Conservation (phyloP, 768 basidiomycete genomes). For the Lactifluus hygrophoroides region DNA sequence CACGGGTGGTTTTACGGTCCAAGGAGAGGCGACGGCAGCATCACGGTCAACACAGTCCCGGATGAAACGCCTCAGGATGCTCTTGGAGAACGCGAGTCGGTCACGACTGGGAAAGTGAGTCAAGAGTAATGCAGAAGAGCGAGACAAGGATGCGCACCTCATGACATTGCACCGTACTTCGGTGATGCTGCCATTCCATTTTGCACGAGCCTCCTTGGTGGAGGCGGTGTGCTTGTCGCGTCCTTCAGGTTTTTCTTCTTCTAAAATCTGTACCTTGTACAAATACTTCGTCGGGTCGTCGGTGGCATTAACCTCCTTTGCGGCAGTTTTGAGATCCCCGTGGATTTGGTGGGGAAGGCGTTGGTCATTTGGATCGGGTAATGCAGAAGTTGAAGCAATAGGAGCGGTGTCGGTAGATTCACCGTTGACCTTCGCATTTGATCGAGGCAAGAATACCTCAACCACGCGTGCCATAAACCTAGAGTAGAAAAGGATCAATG, state of each 20-base stretch:
- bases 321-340: conserved; percentile 66
- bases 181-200: conserved; percentile 68
- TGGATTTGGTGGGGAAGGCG: conserved; percentile 58
- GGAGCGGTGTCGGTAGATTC: conserved; percentile 17
- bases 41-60: conserved; percentile 93
- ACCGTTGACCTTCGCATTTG: conserved; percentile 8
- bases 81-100: conserved; percentile 91
- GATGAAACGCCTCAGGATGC: conserved; percentile 92
- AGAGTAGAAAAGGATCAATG: background rate
- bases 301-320: conserved; percentile 55
- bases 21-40: conserved; percentile 86
- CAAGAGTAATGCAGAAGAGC: background rate
- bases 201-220: conserved; percentile 46
- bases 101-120: conserved; percentile 59
- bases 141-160: conserved; percentile 47
- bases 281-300: conserved; percentile 81
- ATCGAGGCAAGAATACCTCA: conserved; percentile 59
- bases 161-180: conserved; percentile 75
- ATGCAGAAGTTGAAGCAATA: conserved; percentile 34
- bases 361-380: conserved; percentile 30
- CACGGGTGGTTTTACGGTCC: conserved; percentile 85
- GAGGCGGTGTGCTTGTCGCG: conserved; percentile 48
- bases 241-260: conserved; percentile 62
- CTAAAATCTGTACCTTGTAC: conserved; percentile 80
- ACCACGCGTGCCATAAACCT: conserved; percentile 81